Conservation (phyloP, 345 rosid species). For the Kernera saxatilis region DNA sequence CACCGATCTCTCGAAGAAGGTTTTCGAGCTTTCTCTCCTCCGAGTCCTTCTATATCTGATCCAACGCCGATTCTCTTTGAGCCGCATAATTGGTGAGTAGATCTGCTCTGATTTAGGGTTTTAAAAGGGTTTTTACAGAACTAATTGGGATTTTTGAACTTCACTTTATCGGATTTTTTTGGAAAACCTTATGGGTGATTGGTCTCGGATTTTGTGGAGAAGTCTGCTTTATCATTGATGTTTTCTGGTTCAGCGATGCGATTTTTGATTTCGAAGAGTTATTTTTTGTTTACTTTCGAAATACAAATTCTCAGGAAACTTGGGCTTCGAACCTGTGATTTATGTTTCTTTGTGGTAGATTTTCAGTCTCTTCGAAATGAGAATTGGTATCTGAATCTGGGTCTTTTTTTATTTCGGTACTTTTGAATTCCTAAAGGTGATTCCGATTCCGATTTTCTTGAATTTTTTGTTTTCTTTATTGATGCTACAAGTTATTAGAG, state of each 20-base stretch:
- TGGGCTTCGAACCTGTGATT: not conserved
- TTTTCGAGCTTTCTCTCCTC: slow-evolving; percentile 15
- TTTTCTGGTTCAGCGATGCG: not conserved
- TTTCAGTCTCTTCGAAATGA: not conserved
- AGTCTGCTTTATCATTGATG: not conserved
- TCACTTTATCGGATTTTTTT: not conserved
- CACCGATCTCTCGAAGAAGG: slow-evolving; percentile 3
- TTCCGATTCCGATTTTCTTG: not conserved
- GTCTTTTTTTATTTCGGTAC: not conserved
- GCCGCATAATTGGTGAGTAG: slow-evolving; percentile 32
- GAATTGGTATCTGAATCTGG: slow-evolving; percentile 13
- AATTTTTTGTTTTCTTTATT: not conserved
- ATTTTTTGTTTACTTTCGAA: not conserved
- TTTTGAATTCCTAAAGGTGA: not conserved
- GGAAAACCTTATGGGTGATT: not conserved
- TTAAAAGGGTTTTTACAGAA: not conserved
- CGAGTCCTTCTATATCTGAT: not conserved
- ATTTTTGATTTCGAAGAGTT: not conserved
- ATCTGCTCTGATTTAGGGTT: slow-evolving; percentile 46
- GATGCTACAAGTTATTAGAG: not conserved
- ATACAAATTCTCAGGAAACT: not conserved
- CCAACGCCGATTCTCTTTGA: slow-evolving; percentile 6
- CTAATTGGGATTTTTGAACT: slow-evolving; percentile 1
- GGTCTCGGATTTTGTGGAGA: slow-evolving; percentile 6
- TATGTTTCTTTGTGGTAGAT: not conserved